Evolutionary conservation across 1,284 basidiomycete genomes (phyloP).

Genomic region (Anthracocystis panici-leucophaei): DNA sequence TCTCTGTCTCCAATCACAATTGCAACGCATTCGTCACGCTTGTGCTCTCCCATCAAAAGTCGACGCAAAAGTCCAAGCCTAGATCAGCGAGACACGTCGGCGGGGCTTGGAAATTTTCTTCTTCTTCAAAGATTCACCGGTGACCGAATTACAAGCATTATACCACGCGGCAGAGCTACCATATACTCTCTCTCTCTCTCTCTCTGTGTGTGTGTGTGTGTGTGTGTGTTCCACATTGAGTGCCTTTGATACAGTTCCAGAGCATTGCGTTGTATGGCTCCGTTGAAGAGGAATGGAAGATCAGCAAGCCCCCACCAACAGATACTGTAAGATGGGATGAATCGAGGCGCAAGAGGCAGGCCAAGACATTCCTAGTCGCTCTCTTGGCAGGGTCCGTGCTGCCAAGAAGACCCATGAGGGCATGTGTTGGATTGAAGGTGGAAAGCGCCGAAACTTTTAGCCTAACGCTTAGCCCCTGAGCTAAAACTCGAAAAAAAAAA

Average conservation of each 20-base stretch:
- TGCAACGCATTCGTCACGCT: not conserved
- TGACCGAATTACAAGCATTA: slow-evolving; percentile 8
- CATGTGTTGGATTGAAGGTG: not conserved
- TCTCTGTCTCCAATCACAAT: not conserved
- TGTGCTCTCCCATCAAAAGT: not conserved
- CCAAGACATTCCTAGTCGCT: slow-evolving; percentile 19
- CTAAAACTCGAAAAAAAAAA: not conserved
- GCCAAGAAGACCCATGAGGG: slow-evolving; percentile 8
- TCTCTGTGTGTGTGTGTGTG: too few species aligned
- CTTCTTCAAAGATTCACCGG: slow-evolving; percentile 16
- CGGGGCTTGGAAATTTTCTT: not conserved
- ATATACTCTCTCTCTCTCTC: not conserved
- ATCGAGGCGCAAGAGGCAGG: not conserved
- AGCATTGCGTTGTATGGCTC: too few species aligned
- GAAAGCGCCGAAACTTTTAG: not conserved
- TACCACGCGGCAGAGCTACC: not conserved
- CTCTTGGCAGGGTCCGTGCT: slow-evolving; percentile 24
- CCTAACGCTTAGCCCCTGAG: slow-evolving; percentile 8
- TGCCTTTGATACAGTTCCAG: too few species aligned
- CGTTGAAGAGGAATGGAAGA: too few species aligned
- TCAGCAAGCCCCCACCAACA: too few species aligned
- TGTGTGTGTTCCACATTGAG: too few species aligned
- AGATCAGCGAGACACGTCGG: slow-evolving; percentile 3
- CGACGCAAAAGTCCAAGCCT: not conserved
- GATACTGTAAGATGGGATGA: too few species aligned